Percentiles rank a stretch among this genome's conserved stretches.
phyloP scores from a whole-genome alignment of 1,139 yeast genomes.

The Suhomyces bribrorum region DNA sequence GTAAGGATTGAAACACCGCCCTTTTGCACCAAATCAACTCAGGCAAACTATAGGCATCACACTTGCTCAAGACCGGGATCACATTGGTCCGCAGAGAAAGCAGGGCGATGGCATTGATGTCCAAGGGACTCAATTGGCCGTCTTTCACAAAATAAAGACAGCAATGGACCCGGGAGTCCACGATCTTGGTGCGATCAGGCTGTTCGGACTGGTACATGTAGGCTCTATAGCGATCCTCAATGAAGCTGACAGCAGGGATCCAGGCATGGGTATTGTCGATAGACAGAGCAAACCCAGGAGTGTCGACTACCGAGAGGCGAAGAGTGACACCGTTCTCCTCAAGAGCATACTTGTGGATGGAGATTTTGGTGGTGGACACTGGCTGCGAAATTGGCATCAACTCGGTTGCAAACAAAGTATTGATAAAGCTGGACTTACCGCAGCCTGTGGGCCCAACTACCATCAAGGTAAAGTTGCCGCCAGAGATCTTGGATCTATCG shows the following conservation, averaged over 20 bases:
- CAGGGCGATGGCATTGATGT: constrained; percentile 68
- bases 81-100: constrained; percentile 65
- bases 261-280: constrained; percentile 54
- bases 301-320: constrained; percentile 34
- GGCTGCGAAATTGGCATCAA: constrained; percentile 6
- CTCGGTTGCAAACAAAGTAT: constrained; percentile 32
- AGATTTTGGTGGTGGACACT: constrained; percentile 5
- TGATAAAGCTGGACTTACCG: constrained; percentile 83
- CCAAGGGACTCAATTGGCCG: constrained; percentile 49
- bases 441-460: constrained; percentile 76
- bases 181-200: constrained; percentile 53
- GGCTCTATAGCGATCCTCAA: constrained; percentile 44
- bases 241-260: constrained; percentile 57
- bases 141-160: constrained; percentile 65
- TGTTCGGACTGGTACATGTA: constrained; percentile 41
- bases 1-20: constrained; percentile 44
- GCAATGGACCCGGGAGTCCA: constrained; percentile 70
- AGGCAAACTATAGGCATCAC: constrained; percentile 60
- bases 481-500: constrained; percentile 23
- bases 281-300: constrained; percentile 47
- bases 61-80: constrained; percentile 75
- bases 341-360: constrained; percentile 11
- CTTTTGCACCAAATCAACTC: constrained; percentile 47
- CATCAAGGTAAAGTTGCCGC: constrained; percentile 58
- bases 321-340: constrained; percentile 19